Evolutionary conservation across 352 stramenopile species (phyloP).

Genomic region (Stramenopiles sp.): DNA sequence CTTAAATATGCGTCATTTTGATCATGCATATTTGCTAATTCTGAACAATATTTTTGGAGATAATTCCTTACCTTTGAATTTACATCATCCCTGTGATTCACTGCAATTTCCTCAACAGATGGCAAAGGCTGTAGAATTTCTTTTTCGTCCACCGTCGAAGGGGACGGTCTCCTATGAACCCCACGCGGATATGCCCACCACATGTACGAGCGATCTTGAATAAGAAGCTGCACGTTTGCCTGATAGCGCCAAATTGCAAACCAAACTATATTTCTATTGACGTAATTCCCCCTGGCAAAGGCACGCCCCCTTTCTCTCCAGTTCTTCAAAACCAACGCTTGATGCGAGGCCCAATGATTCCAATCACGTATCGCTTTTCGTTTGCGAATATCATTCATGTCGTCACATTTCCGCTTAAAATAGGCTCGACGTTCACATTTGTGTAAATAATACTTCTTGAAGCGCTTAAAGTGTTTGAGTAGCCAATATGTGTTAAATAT

Average conservation of each 20-base stretch:
- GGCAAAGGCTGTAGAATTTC: not conserved
- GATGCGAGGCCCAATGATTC: not conserved
- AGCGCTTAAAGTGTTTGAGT: not conserved
- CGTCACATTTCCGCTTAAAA: not conserved
- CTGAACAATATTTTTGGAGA: not conserved
- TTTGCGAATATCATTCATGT: not conserved
- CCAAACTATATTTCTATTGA: slow-evolving; percentile 10
- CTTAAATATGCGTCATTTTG: not conserved
- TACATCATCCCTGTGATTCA: not conserved
- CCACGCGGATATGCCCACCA: slow-evolving; percentile 4
- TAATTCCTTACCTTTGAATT: not conserved
- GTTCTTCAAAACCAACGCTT: slow-evolving; percentile 2
- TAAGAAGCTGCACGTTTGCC: not conserved
- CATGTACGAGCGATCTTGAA: not conserved
- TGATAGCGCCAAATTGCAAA: slow-evolving; percentile 8
- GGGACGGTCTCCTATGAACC: not conserved
- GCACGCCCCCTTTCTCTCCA: slow-evolving; percentile 4
- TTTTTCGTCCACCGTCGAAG: not conserved
- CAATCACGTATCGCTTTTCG: not conserved
- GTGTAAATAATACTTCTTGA: not conserved
- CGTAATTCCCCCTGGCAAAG: slow-evolving; percentile 4
- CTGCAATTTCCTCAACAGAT: not conserved
- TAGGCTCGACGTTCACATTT: not conserved
- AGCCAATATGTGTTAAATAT: slow-evolving; percentile 12
- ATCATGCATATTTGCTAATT: not conserved